Base-by-base conservation (phyloP, 208 protist genomes). In the Trypanosomatidae sp. region DNA sequence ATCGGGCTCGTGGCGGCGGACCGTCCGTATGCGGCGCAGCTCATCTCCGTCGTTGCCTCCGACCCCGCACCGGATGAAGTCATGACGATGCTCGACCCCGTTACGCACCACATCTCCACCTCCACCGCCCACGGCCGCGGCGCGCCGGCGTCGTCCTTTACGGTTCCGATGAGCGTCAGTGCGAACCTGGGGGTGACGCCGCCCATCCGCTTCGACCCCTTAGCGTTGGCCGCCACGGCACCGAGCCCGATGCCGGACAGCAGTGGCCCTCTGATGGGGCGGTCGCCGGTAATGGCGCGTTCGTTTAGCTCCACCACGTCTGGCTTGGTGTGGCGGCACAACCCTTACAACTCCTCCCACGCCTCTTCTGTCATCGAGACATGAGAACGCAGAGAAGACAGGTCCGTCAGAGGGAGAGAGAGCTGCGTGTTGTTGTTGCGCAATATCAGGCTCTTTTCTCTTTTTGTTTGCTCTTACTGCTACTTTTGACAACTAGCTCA, bases 281-380 rank as follows among this genome's bases (percentile, higher is more conserved):
- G 80, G 62, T 94, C 89, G 0, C 85, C 87, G 1, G 44, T 77
- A 9, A 83, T 73, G 79, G 69, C 73, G 8, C 80, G 87, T 7
- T 93, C 88, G 6, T 88, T 90, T 59, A 92, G 83, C 73, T 93
- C 85, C 28, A 93, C 86, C 22, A 67, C 88, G 0, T 81, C 78
- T 3, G 85, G 87, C 41, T 59, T 92, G 56, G 79, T 93, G 39
- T 95, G 91, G 89, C 84, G 88, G 0, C 91, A 95, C 73, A 95
- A 95, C 55, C 91, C 91, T 0, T 95, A 95, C 60, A 85, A 77
- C 30, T 83, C 80, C 0, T 85, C 86, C 10, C 76, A 77, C 39
- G 74, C 82, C 25, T 95, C 87, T 3, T 90, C 86, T 19, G 77
- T 88, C 25, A 80, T 95, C 53, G 88, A 92, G 55, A 95, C 88